Base-by-base conservation (phyloP, 106 monocot species). In the Xerophyta viscosa region DNA sequence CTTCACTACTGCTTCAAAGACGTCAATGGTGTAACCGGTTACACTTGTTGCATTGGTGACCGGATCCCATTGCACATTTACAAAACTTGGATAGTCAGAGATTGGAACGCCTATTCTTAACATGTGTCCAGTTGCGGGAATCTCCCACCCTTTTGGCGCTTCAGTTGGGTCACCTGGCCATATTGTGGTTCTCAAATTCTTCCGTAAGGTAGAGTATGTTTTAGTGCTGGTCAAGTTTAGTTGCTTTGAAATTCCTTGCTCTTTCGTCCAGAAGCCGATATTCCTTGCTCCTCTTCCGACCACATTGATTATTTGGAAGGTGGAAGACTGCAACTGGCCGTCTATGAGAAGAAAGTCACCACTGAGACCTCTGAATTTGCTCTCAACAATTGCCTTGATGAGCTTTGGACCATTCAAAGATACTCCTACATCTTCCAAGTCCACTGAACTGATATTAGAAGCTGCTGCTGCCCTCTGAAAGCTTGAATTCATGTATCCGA, bases 11-110 rank as follows among this genome's bases (percentile, higher is more conserved):
- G 68, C 53, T 2, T 73, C 64, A 29, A 79, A 79, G 3, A 79
- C 46, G 4, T 79, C 78, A 41, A 79, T 73, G 54, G 57, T 63
- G 50, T 53, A 79, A 11, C 78, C 78, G 0, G 48, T 73, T 19
- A 63, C 48, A n/a, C 1, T 57, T 9, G 43, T 52, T 39, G 2
- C 6, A 39, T 14, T 2, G 1, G 9, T 45, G 54, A 6, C 21
- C 9, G 33, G 54, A 27, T 1, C 20, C 13, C 17, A 13, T 33
- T 27, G 21, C 11, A 24, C 13, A 22, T 0, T 1, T 1, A 39
- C 39, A 8, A 39, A 39, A 2, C 15, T 15, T 3, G 3, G 39
- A 2, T 12, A 7, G 10, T 8, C 6, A 8, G 7, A 6, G 13
- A 39, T 2, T 4, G 37, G 57, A 4, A 79, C 73, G 0, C 58